A percentile compares a stretch with the other conserved stretches of the same genome.
phyloP scores from a whole-genome alignment of 1,284 basidiomycete genomes.

The Tylopilus microsporus region DNA sequence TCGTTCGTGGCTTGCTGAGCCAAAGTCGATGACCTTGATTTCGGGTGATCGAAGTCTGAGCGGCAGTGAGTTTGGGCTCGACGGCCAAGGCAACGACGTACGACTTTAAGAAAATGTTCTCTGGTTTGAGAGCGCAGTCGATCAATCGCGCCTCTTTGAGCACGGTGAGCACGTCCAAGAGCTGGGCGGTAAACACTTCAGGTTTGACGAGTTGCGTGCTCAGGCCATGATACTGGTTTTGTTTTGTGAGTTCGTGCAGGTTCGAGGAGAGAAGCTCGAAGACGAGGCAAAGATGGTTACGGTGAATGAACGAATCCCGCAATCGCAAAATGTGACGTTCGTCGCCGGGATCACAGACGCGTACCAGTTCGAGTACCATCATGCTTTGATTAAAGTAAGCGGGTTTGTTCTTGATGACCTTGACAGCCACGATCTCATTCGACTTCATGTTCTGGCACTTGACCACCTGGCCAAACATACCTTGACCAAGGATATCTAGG shows the following conservation, averaged over 20 bases:
- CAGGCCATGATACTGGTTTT: constrained; percentile 97
- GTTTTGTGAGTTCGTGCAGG: constrained; percentile 99
- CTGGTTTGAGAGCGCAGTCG: constrained; percentile 97
- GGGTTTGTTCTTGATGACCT: constrained; percentile 99
- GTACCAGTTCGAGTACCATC: constrained; percentile 96
- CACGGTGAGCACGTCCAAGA: constrained; percentile 88
- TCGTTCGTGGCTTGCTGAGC: constrained; percentile 96
- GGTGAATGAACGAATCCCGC: constrained; percentile 95
- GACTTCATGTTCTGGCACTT: constrained; percentile 99
- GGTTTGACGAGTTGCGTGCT: constrained; percentile 96
- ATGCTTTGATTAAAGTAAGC: constrained; percentile 99
- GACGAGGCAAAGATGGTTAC: constrained; percentile 93
- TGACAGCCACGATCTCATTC: constrained; percentile 97
- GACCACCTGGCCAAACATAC: constrained; percentile 98
- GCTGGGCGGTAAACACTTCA: constrained; percentile 94
- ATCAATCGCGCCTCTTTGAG: constrained; percentile 95
- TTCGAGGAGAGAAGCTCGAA: constrained; percentile 98
- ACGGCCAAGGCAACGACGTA: constrained; percentile 39
- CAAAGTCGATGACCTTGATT: constrained; percentile 99
- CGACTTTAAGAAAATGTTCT: constrained; percentile 94
- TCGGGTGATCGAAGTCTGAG: constrained; percentile 89
- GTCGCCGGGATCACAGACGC: constrained; percentile 80
- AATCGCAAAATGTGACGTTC: constrained; percentile 96
- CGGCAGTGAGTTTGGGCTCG: constrained; percentile 2
- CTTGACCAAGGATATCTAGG: constrained; percentile 95